These are phyloP conservation scores for Thecaphora thlaspeos DNA, from an alignment of 1,284 basidiomycete species.

Conservation along the genomic window DNA sequence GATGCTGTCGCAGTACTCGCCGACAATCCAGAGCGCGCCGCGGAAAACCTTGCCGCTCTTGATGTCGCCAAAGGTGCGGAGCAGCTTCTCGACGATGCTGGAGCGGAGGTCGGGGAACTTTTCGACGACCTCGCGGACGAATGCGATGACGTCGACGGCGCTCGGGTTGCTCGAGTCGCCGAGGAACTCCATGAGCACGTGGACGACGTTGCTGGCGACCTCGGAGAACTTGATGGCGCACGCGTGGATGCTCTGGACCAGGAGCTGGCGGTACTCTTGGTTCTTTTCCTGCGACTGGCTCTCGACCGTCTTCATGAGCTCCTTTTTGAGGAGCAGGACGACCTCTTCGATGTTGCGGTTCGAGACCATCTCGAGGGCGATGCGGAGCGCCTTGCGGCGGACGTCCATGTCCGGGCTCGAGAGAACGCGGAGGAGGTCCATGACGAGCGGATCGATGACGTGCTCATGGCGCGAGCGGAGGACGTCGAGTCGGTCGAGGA, in stretches of 20 bases:
- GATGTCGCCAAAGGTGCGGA: conserved; percentile 80
- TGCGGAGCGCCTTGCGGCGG: conserved; percentile 82
- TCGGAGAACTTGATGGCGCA: conserved; percentile 98
- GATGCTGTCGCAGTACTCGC: conserved; percentile 70
- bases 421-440: conserved; percentile 91
- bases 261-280: conserved; percentile 88
- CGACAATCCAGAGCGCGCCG: conserved; percentile 95
- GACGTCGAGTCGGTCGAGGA: conserved; percentile 84
- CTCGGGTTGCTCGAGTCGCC: conserved; percentile 94
- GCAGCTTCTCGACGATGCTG: conserved; percentile 82
- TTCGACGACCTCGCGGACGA: conserved; percentile 95
- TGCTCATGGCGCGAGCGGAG: conserved; percentile 85
- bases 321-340: conserved; percentile 94
- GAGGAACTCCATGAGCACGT: conserved; percentile 97
- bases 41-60: conserved; percentile 97
- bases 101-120: conserved; percentile 88
- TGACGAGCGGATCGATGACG: conserved; percentile 85
- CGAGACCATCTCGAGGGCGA: conserved; percentile 90
- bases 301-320: conserved; percentile 75
- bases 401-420: conserved; percentile 95
- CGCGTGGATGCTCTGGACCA: conserved; percentile 96
- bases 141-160: conserved; percentile 91
- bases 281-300: conserved; percentile 62
- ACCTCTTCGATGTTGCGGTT: conserved; percentile 98
- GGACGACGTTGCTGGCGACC: conserved; percentile 91